phyloP scores from a whole-genome alignment of 495 filamentous ascomycete genomes.

The Podospora pseudocomata region DNA sequence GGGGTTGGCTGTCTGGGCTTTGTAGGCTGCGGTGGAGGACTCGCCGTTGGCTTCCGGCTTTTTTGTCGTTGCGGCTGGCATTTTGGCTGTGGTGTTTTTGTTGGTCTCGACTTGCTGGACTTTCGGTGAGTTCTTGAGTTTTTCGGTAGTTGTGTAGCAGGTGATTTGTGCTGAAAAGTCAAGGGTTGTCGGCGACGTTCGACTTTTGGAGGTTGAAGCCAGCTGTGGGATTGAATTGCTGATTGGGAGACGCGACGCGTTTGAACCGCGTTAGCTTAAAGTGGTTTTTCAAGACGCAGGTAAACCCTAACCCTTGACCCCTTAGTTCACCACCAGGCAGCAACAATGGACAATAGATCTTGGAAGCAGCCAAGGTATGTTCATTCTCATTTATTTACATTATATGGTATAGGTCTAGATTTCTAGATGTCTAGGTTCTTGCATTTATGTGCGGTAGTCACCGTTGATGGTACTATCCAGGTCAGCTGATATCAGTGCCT shows the following conservation, averaged over 20 bases:
- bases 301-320: neutral
- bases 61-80: conserved; percentile 43
- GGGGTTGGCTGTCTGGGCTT: conserved; percentile 59
- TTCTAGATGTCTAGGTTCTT: neutral
- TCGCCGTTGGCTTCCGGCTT: conserved; percentile 54
- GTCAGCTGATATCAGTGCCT: neutral
- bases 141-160: too few species aligned
- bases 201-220: neutral
- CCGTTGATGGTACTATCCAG: conserved; percentile 71
- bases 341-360: neutral
- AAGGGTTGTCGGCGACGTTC: neutral
- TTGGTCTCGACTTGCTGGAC: neutral
- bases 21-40: conserved; percentile 71
- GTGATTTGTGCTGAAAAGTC: neutral
- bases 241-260: conserved; percentile 19
- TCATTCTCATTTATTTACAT: conserved; percentile 7
- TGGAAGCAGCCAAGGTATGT: neutral
- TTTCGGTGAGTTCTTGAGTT: too few species aligned
- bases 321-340: neutral
- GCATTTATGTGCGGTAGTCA: conserved; percentile 71
- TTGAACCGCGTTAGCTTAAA: neutral
- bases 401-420: neutral
- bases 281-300: neutral
- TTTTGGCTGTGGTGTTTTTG: conserved; percentile 22
- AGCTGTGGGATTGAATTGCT: neutral